Conservation (phyloP, 108 stramenopile genomes). For the Chaetoceros tenuissimus region DNA sequence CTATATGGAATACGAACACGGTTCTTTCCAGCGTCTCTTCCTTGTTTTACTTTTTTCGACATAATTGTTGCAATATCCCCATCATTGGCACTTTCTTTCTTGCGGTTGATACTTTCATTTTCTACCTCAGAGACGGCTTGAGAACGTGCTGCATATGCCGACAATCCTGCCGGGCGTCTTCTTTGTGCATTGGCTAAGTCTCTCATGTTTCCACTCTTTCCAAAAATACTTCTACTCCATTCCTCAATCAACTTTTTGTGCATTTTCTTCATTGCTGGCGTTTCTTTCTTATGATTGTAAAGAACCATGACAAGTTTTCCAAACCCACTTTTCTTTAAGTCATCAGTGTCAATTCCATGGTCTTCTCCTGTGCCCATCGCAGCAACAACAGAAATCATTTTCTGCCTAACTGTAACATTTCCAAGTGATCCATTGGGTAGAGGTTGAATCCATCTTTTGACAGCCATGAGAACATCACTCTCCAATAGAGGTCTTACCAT, state of each 20-base stretch:
- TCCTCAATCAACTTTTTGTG: conserved; percentile 68
- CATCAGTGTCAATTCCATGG: conserved; percentile 49
- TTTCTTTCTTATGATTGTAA: conserved; percentile 81
- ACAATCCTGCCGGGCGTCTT: neutral
- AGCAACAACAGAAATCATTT: conserved; percentile 50
- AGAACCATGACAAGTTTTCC: conserved; percentile 79
- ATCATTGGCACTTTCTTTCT: conserved; percentile 11
- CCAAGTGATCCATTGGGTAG: conserved; percentile 72
- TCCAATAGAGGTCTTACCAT: conserved; percentile 70
- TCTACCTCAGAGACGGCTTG: neutral
- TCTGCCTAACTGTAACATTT: conserved; percentile 73
- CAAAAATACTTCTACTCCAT: conserved; percentile 87
- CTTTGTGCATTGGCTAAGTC: conserved; percentile 73
- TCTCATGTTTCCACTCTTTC: conserved; percentile 83
- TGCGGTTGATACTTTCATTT: neutral
- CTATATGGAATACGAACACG: conserved; percentile 79
- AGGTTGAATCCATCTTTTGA: conserved; percentile 80
- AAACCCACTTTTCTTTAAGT: conserved; percentile 73
- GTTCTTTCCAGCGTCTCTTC: conserved; percentile 41
- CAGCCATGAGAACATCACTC: conserved; percentile 51
- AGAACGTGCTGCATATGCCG: neutral
- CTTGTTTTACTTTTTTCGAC: conserved; percentile 8
- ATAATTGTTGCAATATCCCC: conserved; percentile 34
- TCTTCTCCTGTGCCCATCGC: conserved; percentile 58
- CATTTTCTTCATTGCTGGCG: conserved; percentile 67